phyloP scores from a whole-genome alignment of 371 early-diverging fungal genomes.

The Catenaria anguillulae region DNA sequence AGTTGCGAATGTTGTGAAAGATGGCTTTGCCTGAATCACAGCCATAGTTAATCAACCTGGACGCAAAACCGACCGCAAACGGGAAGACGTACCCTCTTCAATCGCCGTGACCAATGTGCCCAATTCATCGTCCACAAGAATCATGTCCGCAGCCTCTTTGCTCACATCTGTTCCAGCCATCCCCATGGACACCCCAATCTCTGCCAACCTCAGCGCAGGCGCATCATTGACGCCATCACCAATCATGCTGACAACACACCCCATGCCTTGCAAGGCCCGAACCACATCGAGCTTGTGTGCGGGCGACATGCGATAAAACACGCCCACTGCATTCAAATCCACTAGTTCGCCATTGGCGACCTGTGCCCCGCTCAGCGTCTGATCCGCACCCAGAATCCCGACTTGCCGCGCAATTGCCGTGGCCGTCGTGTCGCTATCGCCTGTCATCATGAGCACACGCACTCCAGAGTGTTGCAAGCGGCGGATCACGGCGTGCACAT shows the following conservation, averaged over 20 bases:
- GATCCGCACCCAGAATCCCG: constrained; percentile 46
- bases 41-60: not conserved
- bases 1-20: not conserved
- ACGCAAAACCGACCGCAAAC: not conserved
- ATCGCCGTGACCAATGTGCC: constrained; percentile 67
- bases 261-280: constrained; percentile 26
- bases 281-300: constrained; percentile 37
- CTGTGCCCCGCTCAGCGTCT: constrained; percentile 28
- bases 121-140: constrained; percentile 75
- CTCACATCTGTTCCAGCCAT: constrained; percentile 77
- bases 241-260: constrained; percentile 40
- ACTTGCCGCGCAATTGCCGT: constrained; percentile 59
- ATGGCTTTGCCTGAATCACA: not conserved
- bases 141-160: constrained; percentile 84
- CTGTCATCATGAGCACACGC: constrained; percentile 76
- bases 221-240: constrained; percentile 80
- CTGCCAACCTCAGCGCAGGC: constrained; percentile 72
- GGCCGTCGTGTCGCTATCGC: constrained; percentile 73
- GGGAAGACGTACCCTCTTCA: constrained; percentile 49
- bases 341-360: constrained; percentile 45
- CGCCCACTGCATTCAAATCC: constrained; percentile 12
- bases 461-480: constrained; percentile 55
- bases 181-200: constrained; percentile 86
- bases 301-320: constrained; percentile 38
- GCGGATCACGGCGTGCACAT: constrained; percentile 47